phyloP scores from a whole-genome alignment of 176 grass and related monocot genomes.

The Aegilops sharonensis region DNA sequence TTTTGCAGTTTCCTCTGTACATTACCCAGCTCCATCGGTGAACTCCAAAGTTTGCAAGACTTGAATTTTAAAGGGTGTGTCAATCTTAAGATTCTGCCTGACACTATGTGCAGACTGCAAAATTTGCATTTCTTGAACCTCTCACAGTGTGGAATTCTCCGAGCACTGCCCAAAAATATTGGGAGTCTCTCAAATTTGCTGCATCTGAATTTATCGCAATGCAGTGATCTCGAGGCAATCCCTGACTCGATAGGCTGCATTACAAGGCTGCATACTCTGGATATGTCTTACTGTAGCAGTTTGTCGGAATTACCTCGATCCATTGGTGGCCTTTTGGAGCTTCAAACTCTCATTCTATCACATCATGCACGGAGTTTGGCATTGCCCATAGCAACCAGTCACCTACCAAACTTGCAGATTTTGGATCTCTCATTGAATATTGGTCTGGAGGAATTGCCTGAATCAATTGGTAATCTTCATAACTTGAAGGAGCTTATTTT shows the following conservation, averaged over 20 bases:
- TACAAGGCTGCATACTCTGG: constrained; percentile 43
- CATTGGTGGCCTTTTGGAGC: constrained; percentile 37
- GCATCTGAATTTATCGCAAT: constrained; percentile 55
- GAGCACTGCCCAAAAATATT: constrained; percentile 39
- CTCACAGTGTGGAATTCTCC: constrained; percentile 48
- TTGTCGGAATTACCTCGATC: constrained; percentile 38
- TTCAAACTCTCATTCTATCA: constrained; percentile 46
- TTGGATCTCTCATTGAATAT: constrained; percentile 71
- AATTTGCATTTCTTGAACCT: constrained; percentile 48
- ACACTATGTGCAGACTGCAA: constrained; percentile 45
- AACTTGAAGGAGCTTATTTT: constrained; percentile 49
- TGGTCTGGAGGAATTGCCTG: constrained; percentile 36
- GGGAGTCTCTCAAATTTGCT: constrained; percentile 50
- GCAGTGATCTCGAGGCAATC: constrained; percentile 42
- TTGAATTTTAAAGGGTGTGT: constrained; percentile 42
- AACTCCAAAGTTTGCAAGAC: constrained; percentile 31
- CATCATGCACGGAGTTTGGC: constrained; percentile 32
- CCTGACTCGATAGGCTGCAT: constrained; percentile 44
- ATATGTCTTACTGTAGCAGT: constrained; percentile 53
- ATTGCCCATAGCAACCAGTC: constrained; percentile 33
- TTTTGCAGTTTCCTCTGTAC: constrained; percentile 34
- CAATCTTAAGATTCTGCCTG: constrained; percentile 42
- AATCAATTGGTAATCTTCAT: constrained; percentile 47
- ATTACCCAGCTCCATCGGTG: constrained; percentile 43
- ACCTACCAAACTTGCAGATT: constrained; percentile 40